Percentiles rank a stretch among this genome's conserved stretches.
phyloP scores from a whole-genome alignment of 1,284 basidiomycete species.

The Cryptococcus floricola region DNA sequence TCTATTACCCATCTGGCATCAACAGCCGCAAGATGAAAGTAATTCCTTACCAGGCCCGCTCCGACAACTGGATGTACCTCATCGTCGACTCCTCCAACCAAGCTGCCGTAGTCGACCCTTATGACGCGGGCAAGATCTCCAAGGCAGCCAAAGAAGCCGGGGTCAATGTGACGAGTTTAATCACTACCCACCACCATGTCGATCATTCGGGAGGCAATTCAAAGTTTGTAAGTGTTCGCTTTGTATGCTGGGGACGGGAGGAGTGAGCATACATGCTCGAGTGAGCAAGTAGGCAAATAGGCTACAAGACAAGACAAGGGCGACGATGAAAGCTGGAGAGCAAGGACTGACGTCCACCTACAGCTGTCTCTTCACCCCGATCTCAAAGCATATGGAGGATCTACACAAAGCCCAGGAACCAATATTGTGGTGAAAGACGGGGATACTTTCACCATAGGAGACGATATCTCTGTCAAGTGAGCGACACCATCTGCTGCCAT shows the following conservation, averaged over 20 bases:
- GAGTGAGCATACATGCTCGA: not conserved
- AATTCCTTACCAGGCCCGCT: constrained; percentile 68
- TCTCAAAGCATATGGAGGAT: constrained; percentile 80
- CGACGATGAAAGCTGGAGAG: not conserved
- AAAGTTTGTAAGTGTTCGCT: constrained; percentile 50
- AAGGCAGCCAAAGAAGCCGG: constrained; percentile 63
- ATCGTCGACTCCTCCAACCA: constrained; percentile 67
- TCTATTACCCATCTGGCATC: not conserved
- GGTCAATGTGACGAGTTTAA: constrained; percentile 61
- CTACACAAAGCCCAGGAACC: constrained; percentile 63
- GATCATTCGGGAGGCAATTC: constrained; percentile 87
- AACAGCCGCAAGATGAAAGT: constrained; percentile 50
- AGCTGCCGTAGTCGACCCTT: constrained; percentile 66
- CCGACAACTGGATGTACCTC: constrained; percentile 86
- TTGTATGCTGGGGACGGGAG: too few species aligned
- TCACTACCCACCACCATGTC: constrained; percentile 84
- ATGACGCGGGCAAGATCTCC: constrained; percentile 70
- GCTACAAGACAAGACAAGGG: not conserved
- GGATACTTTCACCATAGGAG: constrained; percentile 67
- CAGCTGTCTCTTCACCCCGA: constrained; percentile 53
- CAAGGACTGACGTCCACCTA: not conserved
- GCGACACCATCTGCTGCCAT: constrained; percentile 8
- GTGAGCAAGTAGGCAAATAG: not conserved
- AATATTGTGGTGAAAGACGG: constrained; percentile 73
- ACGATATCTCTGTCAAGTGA: constrained; percentile 67